Evolutionary conservation across 345 rosid species (phyloP).

Genomic region (Microcos paniculata): DNA sequence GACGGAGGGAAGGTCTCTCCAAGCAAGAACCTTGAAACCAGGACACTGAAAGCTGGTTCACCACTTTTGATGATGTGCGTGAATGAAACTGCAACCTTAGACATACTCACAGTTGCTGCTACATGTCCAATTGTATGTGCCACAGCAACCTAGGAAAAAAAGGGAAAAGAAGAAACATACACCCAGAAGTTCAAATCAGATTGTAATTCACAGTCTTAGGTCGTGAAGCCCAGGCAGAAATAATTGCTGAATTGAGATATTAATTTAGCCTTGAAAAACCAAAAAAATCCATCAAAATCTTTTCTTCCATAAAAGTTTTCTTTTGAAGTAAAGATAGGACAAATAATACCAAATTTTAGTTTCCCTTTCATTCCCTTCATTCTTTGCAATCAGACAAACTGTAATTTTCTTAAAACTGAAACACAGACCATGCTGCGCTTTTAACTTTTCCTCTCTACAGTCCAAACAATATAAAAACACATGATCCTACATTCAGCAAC

Average conservation of each 20-base stretch:
- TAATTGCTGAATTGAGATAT: not conserved
- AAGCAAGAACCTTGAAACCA: slow-evolving; percentile 83
- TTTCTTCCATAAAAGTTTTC: not conserved
- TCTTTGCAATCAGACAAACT: slow-evolving; percentile 52
- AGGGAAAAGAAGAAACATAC: slow-evolving; percentile 13
- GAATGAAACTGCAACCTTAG: slow-evolving; percentile 99
- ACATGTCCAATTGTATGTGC: slow-evolving; percentile 99
- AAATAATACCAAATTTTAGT: slow-evolving; percentile 18
- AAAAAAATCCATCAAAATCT: slow-evolving; percentile 6
- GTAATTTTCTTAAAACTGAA: slow-evolving; percentile 22
- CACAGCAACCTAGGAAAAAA: slow-evolving; percentile 75
- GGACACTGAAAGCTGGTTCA: slow-evolving; percentile 94
- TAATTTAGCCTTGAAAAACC: not conserved
- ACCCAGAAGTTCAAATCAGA: slow-evolving; percentile 4
- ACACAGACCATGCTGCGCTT: not conserved
- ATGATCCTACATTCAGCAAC: slow-evolving; percentile 28
- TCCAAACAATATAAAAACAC: slow-evolving; percentile 23
- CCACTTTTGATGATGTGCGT: slow-evolving; percentile 99
- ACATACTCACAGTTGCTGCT: slow-evolving; percentile 99
- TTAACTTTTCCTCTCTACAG: not conserved
- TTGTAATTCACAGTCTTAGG: not conserved
- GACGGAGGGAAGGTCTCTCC: slow-evolving; percentile 85
- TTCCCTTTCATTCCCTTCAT: slow-evolving; percentile 18
- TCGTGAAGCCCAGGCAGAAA: not conserved
- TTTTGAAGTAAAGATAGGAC: not conserved